Evolutionary conservation across 257 asterid genomes (phyloP).

Genomic region (Solanum lycopersicoides): DNA sequence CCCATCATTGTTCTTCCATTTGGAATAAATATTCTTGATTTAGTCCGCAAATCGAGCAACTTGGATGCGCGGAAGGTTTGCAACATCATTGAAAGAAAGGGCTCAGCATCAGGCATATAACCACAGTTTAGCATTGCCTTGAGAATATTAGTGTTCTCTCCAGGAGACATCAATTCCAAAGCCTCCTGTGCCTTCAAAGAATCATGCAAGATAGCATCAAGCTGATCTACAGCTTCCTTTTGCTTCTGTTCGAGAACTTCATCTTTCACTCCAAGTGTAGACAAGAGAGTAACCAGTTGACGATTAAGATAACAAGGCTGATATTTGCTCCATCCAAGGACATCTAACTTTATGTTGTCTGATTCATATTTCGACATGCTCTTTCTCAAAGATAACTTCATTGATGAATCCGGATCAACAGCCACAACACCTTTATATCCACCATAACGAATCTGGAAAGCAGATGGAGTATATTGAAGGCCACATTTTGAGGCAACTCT

Average conservation of each 20-base stretch:
- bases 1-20: slow-evolving; percentile 82
- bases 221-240: slow-evolving; percentile 62
- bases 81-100: slow-evolving; percentile 85
- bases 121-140: slow-evolving; percentile 85
- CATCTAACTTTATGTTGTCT: slow-evolving; percentile 55
- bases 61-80: slow-evolving; percentile 63
- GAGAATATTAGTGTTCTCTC: slow-evolving; percentile 65
- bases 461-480: slow-evolving; percentile 50
- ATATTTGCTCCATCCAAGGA: slow-evolving; percentile 69
- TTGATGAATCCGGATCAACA: slow-evolving; percentile 40
- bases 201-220: slow-evolving; percentile 52
- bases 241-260: slow-evolving; percentile 48
- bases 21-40: slow-evolving; percentile 59
- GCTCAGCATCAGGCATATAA: slow-evolving; percentile 73
- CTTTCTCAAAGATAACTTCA: slow-evolving; percentile 53
- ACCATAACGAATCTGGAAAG: slow-evolving; percentile 82
- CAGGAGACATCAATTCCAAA: slow-evolving; percentile 73
- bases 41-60: slow-evolving; percentile 54
- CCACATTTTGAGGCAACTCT: slow-evolving; percentile 67
- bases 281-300: slow-evolving; percentile 69
- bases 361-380: slow-evolving; percentile 82
- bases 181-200: slow-evolving; percentile 66
- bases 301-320: slow-evolving; percentile 84
- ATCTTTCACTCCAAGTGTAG: slow-evolving; percentile 72
- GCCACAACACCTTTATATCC: slow-evolving; percentile 95